Evolutionary conservation across 164 flowering plant species (phyloP).

Genomic region (Liriodendron chinense): DNA sequence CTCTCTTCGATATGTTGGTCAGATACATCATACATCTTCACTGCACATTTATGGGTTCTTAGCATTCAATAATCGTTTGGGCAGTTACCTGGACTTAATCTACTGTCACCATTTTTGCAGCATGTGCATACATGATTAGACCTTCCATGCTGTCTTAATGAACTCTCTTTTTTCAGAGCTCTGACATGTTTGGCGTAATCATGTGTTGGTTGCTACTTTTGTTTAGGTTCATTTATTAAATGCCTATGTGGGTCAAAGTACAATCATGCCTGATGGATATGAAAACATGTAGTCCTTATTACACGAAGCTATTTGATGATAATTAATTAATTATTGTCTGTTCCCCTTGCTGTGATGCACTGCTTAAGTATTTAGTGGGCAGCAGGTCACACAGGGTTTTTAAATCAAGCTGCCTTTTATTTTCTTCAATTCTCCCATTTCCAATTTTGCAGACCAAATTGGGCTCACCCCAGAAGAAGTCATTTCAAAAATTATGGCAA

Average conservation of each 20-base stretch:
- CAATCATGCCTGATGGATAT: background rate
- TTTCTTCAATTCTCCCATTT: background rate
- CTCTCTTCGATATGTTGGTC: too few species aligned
- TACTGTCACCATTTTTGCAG: too few species aligned
- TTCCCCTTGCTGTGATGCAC: background rate
- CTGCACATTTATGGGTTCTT: too few species aligned
- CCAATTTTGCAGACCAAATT: constrained; percentile 65
- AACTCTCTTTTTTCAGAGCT: too few species aligned
- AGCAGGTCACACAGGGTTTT: background rate
- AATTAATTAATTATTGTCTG: background rate
- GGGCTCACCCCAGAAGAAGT: constrained; percentile 96
- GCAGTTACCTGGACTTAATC: too few species aligned
- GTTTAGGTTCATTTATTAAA: too few species aligned
- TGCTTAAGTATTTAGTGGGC: background rate
- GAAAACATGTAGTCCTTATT: background rate
- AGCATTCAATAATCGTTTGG: too few species aligned
- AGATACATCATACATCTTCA: too few species aligned
- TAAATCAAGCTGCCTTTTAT: background rate
- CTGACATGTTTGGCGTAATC: too few species aligned
- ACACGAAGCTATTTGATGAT: background rate
- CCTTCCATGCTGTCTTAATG: too few species aligned
- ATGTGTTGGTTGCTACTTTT: too few species aligned
- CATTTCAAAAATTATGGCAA: constrained; percentile 89
- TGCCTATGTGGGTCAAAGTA: background rate
- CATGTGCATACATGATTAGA: too few species aligned